These are phyloP conservation scores for Themeda triandra DNA, from an alignment of 176 grass and related monocot genomes.

Conservation along the genomic window DNA sequence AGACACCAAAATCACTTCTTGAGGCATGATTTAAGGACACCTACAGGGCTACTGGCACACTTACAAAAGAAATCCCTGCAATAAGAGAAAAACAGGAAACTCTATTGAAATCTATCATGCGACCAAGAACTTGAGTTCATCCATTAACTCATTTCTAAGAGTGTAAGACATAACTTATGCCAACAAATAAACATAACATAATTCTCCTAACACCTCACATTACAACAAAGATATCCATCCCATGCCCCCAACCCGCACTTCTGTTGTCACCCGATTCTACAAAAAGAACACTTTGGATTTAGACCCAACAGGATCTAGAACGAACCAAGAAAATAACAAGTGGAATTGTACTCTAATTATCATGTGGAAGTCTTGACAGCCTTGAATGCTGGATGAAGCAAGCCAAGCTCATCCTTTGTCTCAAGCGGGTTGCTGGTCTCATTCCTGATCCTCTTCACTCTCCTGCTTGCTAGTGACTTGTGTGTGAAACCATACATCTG, in stretches of 20 bases:
- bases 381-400: conserved; percentile 94
- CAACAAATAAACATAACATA: conserved; percentile 37
- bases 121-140: conserved; percentile 25
- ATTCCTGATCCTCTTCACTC: conserved; percentile 89
- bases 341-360: conserved; percentile 45
- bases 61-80: not conserved
- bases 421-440: conserved; percentile 81
- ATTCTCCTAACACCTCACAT: conserved; percentile 44
- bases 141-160: conserved; percentile 28
- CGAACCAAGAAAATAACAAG: conserved; percentile 55
- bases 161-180: conserved; percentile 34
- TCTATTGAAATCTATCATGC: not conserved
- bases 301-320: conserved; percentile 57
- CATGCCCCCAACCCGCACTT: conserved; percentile 19
- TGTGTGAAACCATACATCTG: conserved; percentile 97
- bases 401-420: conserved; percentile 70
- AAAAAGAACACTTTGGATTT: conserved; percentile 47
- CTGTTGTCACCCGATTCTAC: conserved; percentile 27
- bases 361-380: conserved; percentile 58
- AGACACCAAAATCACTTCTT: not conserved
- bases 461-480: conserved; percentile 79
- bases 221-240: conserved; percentile 52
- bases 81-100: conserved; percentile 3
- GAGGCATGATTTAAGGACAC: not conserved
- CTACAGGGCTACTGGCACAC: not conserved